These are phyloP conservation scores for Albifimbria verrucaria DNA, from an alignment of 2,329 filamentous ascomycete genomes.

Conservation along the genomic window DNA sequence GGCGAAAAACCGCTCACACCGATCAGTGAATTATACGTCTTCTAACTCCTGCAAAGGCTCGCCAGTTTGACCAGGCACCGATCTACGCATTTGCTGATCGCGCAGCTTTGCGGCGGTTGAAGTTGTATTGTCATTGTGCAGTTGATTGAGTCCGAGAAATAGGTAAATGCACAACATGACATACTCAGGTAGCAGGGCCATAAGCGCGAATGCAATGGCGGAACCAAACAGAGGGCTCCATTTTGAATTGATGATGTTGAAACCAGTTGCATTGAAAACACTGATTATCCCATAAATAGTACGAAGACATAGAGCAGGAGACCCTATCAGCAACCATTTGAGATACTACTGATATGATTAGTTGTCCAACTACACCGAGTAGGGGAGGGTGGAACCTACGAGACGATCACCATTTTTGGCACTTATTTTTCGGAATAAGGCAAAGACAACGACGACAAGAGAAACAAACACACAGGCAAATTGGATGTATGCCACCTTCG, in stretches of 20 bases:
- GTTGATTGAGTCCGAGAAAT: constrained; percentile 7
- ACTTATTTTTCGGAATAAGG: neutral
- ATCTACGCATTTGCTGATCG: too few relatives aligned
- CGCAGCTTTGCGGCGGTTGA: too few relatives aligned
- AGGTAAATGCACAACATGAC: constrained; percentile 9
- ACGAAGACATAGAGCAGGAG: constrained; percentile 2
- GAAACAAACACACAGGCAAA: constrained; percentile 1
- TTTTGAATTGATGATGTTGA: neutral
- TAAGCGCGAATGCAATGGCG: constrained; percentile 12
- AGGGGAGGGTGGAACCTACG: neutral
- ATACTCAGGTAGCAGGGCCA: constrained; percentile 14
- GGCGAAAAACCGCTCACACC: too few relatives aligned
- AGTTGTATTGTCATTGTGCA: neutral
- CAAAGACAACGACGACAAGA: neutral
- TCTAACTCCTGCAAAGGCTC: too few relatives aligned
- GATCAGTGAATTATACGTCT: too few relatives aligned
- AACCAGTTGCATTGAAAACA: constrained; percentile 3
- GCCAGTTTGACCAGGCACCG: too few relatives aligned
- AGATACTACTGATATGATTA: neutral
- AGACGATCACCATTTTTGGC: neutral
- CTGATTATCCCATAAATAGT: constrained; percentile 1
- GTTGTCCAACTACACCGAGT: neutral
- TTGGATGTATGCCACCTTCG: constrained; percentile 2
- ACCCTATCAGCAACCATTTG: constrained; percentile 2
- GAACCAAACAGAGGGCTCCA: constrained; percentile 11